phyloP scores from a whole-genome alignment of 148 eudicot genomes.

The Amaranthus cruentus region DNA sequence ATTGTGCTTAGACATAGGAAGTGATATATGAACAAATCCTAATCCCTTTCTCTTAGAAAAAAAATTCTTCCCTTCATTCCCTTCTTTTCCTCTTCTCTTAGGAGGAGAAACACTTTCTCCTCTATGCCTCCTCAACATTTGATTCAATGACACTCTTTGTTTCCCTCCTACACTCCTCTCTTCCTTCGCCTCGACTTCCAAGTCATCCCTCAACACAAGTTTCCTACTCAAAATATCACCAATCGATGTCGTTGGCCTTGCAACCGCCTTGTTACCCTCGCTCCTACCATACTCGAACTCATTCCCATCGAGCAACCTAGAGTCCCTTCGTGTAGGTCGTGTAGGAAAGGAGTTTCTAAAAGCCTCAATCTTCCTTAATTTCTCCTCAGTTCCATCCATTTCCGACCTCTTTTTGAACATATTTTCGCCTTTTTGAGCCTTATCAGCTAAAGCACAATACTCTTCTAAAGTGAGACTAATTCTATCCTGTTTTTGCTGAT shows the following conservation, averaged over 20 bases:
- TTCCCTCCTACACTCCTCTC: conserved; percentile 23
- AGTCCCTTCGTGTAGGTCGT: conserved; percentile 26
- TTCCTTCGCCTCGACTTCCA: conserved; percentile 38
- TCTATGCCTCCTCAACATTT: conserved; percentile 59
- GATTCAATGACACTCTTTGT: conserved; percentile 49
- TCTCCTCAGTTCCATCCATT: conserved; percentile 12
- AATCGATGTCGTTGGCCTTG: conserved; percentile 47
- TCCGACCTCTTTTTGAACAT: conserved; percentile 31
- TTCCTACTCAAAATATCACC: conserved; percentile 68
- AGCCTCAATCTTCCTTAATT: conserved; percentile 17
- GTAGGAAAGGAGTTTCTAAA: conserved; percentile 36
- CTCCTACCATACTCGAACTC: conserved; percentile 21
- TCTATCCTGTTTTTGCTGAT: conserved; percentile 29
- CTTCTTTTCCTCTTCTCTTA: conserved; percentile 37
- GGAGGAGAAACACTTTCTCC: conserved; percentile 37
- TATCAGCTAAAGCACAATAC: conserved; percentile 46
- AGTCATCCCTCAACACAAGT: conserved; percentile 50
- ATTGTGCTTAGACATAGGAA: conserved; percentile 47
- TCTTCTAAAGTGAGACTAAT: conserved; percentile 72
- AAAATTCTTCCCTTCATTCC: conserved; percentile 38
- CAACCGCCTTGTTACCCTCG: conserved; percentile 30
- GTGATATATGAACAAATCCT: conserved; percentile 57
- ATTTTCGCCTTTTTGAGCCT: conserved; percentile 48
- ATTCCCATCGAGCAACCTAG: conserved; percentile 27
- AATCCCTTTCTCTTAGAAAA: conserved; percentile 53